Percentiles rank a stretch among this genome's conserved stretches.
phyloP scores from a whole-genome alignment of 306 rosid genomes.

The Gastrolobium bilobum region DNA sequence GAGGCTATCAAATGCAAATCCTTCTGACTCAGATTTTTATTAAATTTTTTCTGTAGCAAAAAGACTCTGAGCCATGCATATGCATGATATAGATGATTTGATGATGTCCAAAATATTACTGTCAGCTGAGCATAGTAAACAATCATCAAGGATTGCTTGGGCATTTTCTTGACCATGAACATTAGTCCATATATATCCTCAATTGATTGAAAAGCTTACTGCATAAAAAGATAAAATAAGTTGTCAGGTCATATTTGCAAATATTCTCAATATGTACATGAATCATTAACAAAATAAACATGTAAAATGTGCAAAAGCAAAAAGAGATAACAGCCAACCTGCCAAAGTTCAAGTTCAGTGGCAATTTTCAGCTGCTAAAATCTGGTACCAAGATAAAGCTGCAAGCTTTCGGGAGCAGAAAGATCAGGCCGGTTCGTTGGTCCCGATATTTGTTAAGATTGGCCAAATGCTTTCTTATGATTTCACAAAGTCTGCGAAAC shows the following conservation, averaged over 20 bases:
- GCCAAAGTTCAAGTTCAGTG: constrained; percentile 96
- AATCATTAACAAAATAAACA: not conserved
- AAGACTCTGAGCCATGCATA: constrained; percentile 98
- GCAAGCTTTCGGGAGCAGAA: constrained; percentile 91
- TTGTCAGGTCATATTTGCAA: not conserved
- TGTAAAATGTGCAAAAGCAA: not conserved
- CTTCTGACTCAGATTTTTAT: constrained; percentile 94
- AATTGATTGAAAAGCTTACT: constrained; percentile 97
- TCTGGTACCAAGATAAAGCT: constrained; percentile 94
- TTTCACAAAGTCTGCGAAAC: constrained; percentile 93
- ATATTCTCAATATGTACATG: not conserved
- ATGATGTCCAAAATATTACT: constrained; percentile 88
- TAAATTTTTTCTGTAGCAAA: constrained; percentile 85
- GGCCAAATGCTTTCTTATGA: constrained; percentile 87
- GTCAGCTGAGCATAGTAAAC: constrained; percentile 93
- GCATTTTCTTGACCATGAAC: constrained; percentile 97
- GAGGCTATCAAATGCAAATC: constrained; percentile 96
- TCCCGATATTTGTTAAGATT: constrained; percentile 94
- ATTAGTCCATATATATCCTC: constrained; percentile 96
- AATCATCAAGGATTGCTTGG: constrained; percentile 93
- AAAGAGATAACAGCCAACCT: constrained; percentile 58
- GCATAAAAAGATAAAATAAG: constrained; percentile 41
- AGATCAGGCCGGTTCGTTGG: constrained; percentile 94
- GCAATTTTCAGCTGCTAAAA: constrained; percentile 97
- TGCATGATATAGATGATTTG: constrained; percentile 93